These are phyloP conservation scores for Neonectria sp. DNA, from an alignment of 2,329 filamentous ascomycete genomes.

Conservation along the genomic window DNA sequence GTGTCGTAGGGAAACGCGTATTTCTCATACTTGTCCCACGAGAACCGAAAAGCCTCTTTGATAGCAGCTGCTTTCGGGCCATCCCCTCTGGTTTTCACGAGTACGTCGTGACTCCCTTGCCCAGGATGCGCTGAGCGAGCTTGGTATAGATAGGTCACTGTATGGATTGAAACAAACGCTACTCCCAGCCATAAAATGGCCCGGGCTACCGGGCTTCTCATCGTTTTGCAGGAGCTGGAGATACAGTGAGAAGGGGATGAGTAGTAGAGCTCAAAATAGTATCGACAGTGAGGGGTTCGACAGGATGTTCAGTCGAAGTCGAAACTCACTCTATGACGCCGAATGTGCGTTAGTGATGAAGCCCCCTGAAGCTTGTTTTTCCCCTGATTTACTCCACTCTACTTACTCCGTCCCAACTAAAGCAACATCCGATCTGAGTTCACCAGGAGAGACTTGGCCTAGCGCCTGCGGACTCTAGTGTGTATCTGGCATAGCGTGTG, in stretches of 20 bases:
- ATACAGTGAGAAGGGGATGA: neutral
- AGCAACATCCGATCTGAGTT: neutral
- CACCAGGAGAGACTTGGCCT: neutral
- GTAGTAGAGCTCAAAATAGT: neutral
- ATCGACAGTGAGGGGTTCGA: neutral
- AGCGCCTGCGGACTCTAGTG: neutral
- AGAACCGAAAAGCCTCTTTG: slow-evolving; percentile 34
- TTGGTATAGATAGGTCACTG: neutral
- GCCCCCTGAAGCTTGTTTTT: neutral
- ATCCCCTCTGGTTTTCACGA: slow-evolving; percentile 6
- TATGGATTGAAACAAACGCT: slow-evolving; percentile 18
- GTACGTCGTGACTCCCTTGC: neutral
- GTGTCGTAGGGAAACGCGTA: slow-evolving; percentile 40
- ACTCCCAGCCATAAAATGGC: slow-evolving; percentile 30
- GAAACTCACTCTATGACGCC: neutral
- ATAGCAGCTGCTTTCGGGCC: slow-evolving; percentile 28
- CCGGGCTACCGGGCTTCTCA: slow-evolving; percentile 14
- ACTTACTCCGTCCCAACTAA: neutral
- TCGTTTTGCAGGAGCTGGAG: neutral
- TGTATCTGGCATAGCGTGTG: neutral
- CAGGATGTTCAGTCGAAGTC: neutral
- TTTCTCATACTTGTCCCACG: slow-evolving; percentile 39
- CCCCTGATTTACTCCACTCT: slow-evolving; percentile 15
- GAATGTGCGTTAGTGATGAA: neutral
- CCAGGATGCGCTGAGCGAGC: neutral